Percentiles rank a stretch among this genome's conserved stretches.
phyloP scores from a whole-genome alignment of 495 filamentous ascomycete species.

The Penicillium salamii region DNA sequence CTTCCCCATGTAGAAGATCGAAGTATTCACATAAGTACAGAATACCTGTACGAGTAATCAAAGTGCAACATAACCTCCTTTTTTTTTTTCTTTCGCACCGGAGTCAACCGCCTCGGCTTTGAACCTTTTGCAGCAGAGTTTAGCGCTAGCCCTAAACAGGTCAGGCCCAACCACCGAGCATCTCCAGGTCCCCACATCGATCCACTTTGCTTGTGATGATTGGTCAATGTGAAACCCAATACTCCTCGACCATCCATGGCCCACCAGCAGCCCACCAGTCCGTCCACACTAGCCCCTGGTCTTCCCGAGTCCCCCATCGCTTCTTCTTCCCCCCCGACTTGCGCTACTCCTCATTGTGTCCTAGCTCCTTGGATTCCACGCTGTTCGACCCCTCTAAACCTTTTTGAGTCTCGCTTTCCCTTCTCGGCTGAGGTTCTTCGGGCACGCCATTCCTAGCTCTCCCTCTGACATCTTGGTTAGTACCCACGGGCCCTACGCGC shows the following conservation, averaged over 20 bases:
- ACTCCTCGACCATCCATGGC: too few relatives aligned
- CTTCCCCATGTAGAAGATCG: too few relatives aligned
- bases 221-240: too few relatives aligned
- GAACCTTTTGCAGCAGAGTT: slow-evolving; percentile 15
- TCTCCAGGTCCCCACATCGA: slow-evolving; percentile 4
- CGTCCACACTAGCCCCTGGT: slow-evolving; percentile 25
- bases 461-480: slow-evolving; percentile 32
- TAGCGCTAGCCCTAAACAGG: slow-evolving; percentile 8
- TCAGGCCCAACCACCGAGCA: slow-evolving; percentile 7
- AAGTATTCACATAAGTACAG: neutral
- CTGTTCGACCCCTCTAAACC: slow-evolving; percentile 16
- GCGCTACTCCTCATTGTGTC: slow-evolving; percentile 32
- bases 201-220: slow-evolving; percentile 5
- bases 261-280: too few relatives aligned
- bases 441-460: slow-evolving; percentile 38
- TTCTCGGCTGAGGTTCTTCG: slow-evolving; percentile 31
- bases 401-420: slow-evolving; percentile 17
- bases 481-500: slow-evolving; percentile 38
- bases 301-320: slow-evolving; percentile 29
- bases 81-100: slow-evolving; percentile 15
- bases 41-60: slow-evolving; percentile 4
- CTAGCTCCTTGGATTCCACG: slow-evolving; percentile 15
- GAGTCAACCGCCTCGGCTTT: slow-evolving; percentile 33
- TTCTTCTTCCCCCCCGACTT: slow-evolving; percentile 37
- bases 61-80: slow-evolving; percentile 7